Conservation (phyloP, 179 eudicot species). For the Pouteria campechiana region DNA sequence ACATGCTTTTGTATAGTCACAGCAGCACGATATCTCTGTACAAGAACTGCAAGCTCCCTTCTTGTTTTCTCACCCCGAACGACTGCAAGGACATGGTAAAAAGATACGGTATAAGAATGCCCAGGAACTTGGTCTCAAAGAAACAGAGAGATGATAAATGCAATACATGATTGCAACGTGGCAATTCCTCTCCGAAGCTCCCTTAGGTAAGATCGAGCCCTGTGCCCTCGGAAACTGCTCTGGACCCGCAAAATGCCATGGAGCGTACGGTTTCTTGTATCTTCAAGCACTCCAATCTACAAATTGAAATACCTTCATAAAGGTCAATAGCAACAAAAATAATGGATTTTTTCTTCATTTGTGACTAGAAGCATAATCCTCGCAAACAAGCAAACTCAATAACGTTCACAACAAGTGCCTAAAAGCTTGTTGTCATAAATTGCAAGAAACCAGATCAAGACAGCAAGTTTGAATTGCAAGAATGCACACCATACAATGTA, state of each 20-base stretch:
- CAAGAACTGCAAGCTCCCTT: slow-evolving; percentile 52
- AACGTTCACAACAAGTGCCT: too few relatives aligned
- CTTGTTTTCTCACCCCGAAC: slow-evolving; percentile 84
- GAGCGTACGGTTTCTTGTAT: slow-evolving; percentile 91
- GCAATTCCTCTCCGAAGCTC: slow-evolving; percentile 51
- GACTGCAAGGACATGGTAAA: slow-evolving; percentile 59
- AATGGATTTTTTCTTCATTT: too few relatives aligned
- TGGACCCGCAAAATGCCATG: slow-evolving; percentile 95
- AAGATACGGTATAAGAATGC: neutral
- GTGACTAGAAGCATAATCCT: too few relatives aligned
- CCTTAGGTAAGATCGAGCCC: slow-evolving; percentile 60
- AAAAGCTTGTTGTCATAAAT: too few relatives aligned
- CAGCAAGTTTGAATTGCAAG: too few relatives aligned
- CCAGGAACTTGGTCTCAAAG: neutral
- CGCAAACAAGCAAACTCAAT: too few relatives aligned
- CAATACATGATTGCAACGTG: slow-evolving; percentile 78
- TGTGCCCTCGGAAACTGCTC: slow-evolving; percentile 95
- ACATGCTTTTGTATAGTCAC: slow-evolving; percentile 58
- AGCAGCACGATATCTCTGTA: slow-evolving; percentile 77
- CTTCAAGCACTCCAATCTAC: slow-evolving; percentile 97
- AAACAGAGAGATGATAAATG: too few relatives aligned
- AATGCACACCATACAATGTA: too few relatives aligned
- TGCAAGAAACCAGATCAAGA: too few relatives aligned
- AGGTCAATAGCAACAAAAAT: too few relatives aligned
- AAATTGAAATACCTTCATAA: neutral